These are phyloP conservation scores for Thelephora aurantiotincta DNA, from an alignment of 768 basidiomycete genomes.

Conservation along the genomic window DNA sequence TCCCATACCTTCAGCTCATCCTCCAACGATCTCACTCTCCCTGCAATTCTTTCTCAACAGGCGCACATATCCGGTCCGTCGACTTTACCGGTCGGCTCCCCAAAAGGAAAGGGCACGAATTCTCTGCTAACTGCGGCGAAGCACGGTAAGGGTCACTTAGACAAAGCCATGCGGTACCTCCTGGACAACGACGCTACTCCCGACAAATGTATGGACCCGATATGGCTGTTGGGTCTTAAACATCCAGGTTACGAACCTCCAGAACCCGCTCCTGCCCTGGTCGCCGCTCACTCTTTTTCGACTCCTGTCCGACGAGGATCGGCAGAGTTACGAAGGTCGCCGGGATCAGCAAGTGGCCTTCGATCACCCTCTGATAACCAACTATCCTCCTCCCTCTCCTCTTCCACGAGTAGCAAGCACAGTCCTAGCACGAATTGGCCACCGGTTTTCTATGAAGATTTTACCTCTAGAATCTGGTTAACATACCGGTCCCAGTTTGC, in stretches of 20 bases:
- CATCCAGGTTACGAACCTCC: constrained; percentile 59
- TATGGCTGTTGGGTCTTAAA: constrained; percentile 81
- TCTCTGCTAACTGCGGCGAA: constrained; percentile 56
- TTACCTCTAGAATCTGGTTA: constrained; percentile 78
- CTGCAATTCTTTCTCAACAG: constrained; percentile 37
- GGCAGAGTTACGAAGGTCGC: constrained; percentile 23
- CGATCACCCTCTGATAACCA: neutral
- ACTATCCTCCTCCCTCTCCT: constrained; percentile 23
- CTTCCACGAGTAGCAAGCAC: constrained; percentile 20
- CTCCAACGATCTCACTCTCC: constrained; percentile 57
- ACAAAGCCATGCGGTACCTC: constrained; percentile 81
- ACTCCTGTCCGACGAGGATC: constrained; percentile 23
- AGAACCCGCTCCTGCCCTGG: constrained; percentile 15
- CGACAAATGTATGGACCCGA: constrained; percentile 68
- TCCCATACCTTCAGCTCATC: constrained; percentile 65
- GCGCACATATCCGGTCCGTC: constrained; percentile 16
- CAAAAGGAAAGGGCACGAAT: constrained; percentile 27
- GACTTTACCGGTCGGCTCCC: constrained; percentile 11
- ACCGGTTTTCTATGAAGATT: constrained; percentile 75
- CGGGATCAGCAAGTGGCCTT: constrained; percentile 23
- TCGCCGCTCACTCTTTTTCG: constrained; percentile 8
- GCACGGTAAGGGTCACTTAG: constrained; percentile 61
- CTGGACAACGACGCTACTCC: constrained; percentile 81
- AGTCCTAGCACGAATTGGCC: constrained; percentile 42
- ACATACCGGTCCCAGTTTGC: constrained; percentile 84